These are phyloP conservation scores for Rhizopogon rudus DNA, from an alignment of 768 basidiomycete species.

Conservation along the genomic window DNA sequence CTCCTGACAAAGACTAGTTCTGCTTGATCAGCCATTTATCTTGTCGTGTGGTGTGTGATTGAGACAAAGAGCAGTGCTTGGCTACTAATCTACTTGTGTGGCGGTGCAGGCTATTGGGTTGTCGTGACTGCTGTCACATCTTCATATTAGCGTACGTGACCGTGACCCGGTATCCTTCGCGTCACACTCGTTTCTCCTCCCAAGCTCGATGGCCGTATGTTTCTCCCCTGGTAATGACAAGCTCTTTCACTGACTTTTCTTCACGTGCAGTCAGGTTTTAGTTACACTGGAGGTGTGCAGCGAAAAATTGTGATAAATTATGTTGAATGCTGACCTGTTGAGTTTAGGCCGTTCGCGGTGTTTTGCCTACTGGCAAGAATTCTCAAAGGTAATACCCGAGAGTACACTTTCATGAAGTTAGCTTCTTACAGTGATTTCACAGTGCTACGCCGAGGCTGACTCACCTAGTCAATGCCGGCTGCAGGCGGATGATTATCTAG, in stretches of 20 bases:
- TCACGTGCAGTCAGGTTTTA: conserved; percentile 53
- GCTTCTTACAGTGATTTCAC: conserved; percentile 5
- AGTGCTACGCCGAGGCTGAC: conserved; percentile 88
- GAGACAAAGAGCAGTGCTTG: neutral
- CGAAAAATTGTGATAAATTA: neutral
- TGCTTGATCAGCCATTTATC: conserved; percentile 48
- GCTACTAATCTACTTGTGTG: neutral
- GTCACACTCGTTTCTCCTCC: conserved; percentile 15
- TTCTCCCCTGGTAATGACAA: neutral
- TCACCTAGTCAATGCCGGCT: conserved; percentile 65
- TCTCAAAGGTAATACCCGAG: conserved; percentile 50
- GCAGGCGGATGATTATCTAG: conserved; percentile 82
- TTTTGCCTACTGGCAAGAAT: conserved; percentile 91
- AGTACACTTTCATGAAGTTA: neutral
- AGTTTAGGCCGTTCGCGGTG: conserved; percentile 73
- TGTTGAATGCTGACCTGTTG: neutral
- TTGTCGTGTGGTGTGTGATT: neutral
- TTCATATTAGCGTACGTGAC: neutral
- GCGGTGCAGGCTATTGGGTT: neutral
- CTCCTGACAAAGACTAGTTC: conserved; percentile 62
- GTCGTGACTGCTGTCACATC: neutral
- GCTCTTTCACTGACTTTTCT: conserved; percentile 9
- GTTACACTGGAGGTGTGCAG: conserved; percentile 55
- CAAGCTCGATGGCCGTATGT: conserved; percentile 34
- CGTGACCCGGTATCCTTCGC: conserved; percentile 11